Evolutionary conservation across 306 rosid species (phyloP).

Genomic region (Dalbergia cultrata): DNA sequence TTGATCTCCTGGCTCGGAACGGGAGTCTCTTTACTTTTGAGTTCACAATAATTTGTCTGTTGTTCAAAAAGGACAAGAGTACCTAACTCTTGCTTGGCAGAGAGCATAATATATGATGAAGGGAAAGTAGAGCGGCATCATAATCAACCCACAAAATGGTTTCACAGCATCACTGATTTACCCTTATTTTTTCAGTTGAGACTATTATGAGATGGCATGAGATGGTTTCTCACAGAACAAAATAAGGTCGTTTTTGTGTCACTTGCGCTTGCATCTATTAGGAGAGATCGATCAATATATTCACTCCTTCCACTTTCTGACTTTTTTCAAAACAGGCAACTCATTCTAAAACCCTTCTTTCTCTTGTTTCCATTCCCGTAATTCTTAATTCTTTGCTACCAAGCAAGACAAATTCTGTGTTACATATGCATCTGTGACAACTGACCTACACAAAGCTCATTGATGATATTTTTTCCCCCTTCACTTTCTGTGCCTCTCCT

Average conservation of each 20-base stretch:
- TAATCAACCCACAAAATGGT: not conserved
- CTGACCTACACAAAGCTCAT: not conserved
- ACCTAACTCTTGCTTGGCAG: no score
- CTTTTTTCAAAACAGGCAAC: not conserved
- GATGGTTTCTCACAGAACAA: not conserved
- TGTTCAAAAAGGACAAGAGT: no score
- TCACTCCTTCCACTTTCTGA: not conserved
- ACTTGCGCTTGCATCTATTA: not conserved
- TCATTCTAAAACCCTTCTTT: not conserved
- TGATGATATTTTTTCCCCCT: not conserved
- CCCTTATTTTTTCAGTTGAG: not conserved
- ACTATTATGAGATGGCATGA: slow-evolving; percentile 1
- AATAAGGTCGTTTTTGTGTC: not conserved
- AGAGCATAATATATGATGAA: no score
- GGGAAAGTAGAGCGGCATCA: not conserved
- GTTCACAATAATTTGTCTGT: no score
- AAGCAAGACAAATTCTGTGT: not conserved
- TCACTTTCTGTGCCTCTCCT: not conserved
- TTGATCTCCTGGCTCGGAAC: no score
- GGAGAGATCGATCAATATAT: not conserved
- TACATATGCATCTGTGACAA: slow-evolving; percentile 25
- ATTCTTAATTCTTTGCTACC: slow-evolving; percentile 36
- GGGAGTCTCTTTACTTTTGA: no score
- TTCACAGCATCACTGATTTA: slow-evolving; percentile 5
- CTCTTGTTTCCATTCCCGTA: not conserved